Conservation (phyloP, 1,139 yeast species). For the Yamadazyma diddensiae region DNA sequence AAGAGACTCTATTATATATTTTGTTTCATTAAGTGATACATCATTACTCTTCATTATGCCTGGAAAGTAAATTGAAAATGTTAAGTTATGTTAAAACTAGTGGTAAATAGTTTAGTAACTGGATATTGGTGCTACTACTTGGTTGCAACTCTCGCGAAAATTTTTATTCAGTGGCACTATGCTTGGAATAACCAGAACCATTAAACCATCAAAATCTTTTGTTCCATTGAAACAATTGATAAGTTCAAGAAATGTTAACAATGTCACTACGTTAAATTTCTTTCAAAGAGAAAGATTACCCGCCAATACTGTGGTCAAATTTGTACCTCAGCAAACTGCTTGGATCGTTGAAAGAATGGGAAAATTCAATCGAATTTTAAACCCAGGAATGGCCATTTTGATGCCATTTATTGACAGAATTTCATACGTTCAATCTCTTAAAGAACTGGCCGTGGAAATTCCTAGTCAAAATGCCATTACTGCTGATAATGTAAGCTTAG, state of each 20-base stretch:
- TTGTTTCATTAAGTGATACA: constrained; percentile 63
- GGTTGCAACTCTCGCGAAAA: constrained; percentile 4
- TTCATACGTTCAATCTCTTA: constrained; percentile 76
- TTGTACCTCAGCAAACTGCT: constrained; percentile 89
- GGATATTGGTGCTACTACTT: not conserved
- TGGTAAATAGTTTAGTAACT: too few relatives aligned
- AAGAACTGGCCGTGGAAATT: constrained; percentile 80
- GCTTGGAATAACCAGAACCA: constrained; percentile 1
- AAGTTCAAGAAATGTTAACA: constrained; percentile 4
- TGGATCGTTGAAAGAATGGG: constrained; percentile 95
- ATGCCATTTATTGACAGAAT: constrained; percentile 73
- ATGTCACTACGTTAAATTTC: constrained; percentile 39
- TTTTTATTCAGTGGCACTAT: constrained; percentile 3
- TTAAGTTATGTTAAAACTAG: too few relatives aligned
- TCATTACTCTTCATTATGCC: constrained; percentile 43
- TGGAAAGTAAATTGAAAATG: too few relatives aligned
- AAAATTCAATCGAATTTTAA: constrained; percentile 67
- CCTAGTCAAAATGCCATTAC: constrained; percentile 86
- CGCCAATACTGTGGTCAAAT: constrained; percentile 67
- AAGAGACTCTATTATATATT: constrained; percentile 60
- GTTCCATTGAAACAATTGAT: not conserved
- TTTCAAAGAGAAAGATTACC: constrained; percentile 71
- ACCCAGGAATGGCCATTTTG: constrained; percentile 76
- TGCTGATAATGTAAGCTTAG: constrained; percentile 80
- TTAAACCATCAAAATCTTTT: not conserved